Percentiles rank a stretch among this genome's conserved stretches.
These are phyloP conservation scores for Rhizopogon vinicolor DNA, from an alignment of 768 basidiomycete genomes.

Conservation along the genomic window DNA sequence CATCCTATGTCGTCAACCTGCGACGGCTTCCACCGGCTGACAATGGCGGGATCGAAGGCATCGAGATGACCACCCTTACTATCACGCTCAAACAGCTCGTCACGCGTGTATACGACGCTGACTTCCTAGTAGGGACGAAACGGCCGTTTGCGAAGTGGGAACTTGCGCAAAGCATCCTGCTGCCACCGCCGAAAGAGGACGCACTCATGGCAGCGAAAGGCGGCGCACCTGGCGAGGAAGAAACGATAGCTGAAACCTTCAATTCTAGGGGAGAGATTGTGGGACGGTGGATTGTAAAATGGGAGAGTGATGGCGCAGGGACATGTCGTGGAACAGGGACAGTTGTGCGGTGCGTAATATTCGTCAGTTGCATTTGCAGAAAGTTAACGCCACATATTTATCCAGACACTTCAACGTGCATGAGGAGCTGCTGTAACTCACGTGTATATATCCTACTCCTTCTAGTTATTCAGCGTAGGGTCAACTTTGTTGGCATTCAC, in stretches of 20 bases:
- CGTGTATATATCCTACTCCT: not conserved
- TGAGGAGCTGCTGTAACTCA: slow-evolving; percentile 37
- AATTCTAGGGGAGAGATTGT: slow-evolving; percentile 53
- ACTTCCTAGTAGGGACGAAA: slow-evolving; percentile 60
- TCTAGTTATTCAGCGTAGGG: not conserved
- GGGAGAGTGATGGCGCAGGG: slow-evolving; percentile 64
- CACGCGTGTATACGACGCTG: slow-evolving; percentile 72
- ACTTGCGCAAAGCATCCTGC: slow-evolving; percentile 49
- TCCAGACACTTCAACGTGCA: slow-evolving; percentile 49
- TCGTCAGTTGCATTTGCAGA: not conserved
- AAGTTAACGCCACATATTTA: not conserved
- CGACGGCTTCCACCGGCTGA: slow-evolving; percentile 44
- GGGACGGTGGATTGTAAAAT: slow-evolving; percentile 77
- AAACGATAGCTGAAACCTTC: slow-evolving; percentile 77
- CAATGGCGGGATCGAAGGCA: slow-evolving; percentile 41
- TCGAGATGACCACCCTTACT: slow-evolving; percentile 70
- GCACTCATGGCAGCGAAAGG: slow-evolving; percentile 24
- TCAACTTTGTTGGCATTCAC: too few relatives aligned
- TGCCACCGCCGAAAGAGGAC: slow-evolving; percentile 35
- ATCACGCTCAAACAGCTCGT: slow-evolving; percentile 53
- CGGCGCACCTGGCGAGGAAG: slow-evolving; percentile 47
- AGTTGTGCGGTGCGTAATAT: slow-evolving; percentile 53
- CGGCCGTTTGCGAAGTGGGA: slow-evolving; percentile 83
- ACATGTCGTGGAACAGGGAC: slow-evolving; percentile 59
- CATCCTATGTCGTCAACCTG: slow-evolving; percentile 69